Percentiles rank a stretch among this genome's conserved stretches.
Evolutionary conservation across 495 filamentous ascomycete genomes (phyloP).

Genomic region (Penicillium samsonianum): DNA sequence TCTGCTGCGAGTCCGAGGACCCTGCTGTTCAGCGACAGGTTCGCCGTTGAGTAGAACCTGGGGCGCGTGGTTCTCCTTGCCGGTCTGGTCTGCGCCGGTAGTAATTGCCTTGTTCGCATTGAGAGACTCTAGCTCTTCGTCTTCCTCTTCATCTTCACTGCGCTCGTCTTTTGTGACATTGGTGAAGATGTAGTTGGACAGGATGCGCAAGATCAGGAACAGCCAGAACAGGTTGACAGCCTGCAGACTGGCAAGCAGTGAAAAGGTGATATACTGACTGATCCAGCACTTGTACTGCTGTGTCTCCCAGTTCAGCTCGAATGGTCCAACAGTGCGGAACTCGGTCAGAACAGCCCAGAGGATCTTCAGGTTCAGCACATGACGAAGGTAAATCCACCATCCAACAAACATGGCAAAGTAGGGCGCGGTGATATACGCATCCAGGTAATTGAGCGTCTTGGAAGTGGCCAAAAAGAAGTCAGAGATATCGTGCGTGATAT

Average conservation of each 20-base stretch:
- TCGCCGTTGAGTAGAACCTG: conserved; percentile 44
- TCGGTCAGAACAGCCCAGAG: conserved; percentile 82
- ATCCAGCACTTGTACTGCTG: conserved; percentile 82
- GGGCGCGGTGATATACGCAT: conserved; percentile 70
- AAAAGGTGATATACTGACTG: conserved; percentile 71
- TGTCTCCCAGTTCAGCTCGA: conserved; percentile 80
- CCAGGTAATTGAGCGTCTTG: conserved; percentile 91
- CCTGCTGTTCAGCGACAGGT: conserved; percentile 31
- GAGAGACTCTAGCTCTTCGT: conserved; percentile 40
- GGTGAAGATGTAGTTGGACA: conserved; percentile 57
- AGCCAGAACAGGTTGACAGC: conserved; percentile 87
- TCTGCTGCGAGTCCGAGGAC: conserved; percentile 29
- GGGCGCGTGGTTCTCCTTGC: conserved; percentile 41
- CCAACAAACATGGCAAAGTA: conserved; percentile 84
- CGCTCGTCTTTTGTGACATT: conserved; percentile 54
- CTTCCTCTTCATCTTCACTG: conserved; percentile 62
- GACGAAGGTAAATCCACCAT: conserved; percentile 90
- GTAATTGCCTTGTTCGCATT: conserved; percentile 31
- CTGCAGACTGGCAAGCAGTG: conserved; percentile 71
- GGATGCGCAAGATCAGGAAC: conserved; percentile 75
- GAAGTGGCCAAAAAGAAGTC: conserved; percentile 98
- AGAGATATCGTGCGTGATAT: conserved; percentile 92
- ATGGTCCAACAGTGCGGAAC: conserved; percentile 87
- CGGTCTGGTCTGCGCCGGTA: conserved; percentile 31
- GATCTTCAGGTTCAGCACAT: conserved; percentile 88